Conservation (phyloP, 169 alveolate genomes). For the Fabrea salina region DNA sequence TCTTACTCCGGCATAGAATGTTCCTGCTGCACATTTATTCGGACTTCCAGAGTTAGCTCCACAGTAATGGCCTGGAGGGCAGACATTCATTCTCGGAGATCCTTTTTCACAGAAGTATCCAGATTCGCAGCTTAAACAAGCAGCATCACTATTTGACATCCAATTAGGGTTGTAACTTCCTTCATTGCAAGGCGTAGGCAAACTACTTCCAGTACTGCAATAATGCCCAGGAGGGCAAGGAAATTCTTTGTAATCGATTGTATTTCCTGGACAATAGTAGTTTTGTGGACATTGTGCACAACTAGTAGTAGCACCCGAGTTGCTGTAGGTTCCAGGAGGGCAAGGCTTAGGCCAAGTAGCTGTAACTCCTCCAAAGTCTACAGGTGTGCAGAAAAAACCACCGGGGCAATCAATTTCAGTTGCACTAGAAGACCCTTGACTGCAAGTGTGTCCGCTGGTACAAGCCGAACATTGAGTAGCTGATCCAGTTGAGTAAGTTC, state of each 20-base stretch:
- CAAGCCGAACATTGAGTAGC: not conserved
- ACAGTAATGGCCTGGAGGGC: conserved; percentile 58
- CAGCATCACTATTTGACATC: not conserved
- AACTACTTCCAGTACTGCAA: conserved; percentile 15
- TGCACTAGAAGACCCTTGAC: conserved; percentile 15
- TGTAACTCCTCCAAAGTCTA: not conserved
- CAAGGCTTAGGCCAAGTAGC: conserved; percentile 17
- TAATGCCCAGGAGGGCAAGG: conserved; percentile 31
- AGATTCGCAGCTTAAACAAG: conserved; percentile 35
- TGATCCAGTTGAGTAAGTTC: conserved; percentile 36
- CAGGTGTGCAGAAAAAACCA: not conserved
- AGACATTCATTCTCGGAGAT: conserved; percentile 33
- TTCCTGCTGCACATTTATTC: conserved; percentile 51
- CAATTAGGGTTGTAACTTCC: conserved; percentile 38
- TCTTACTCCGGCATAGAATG: conserved; percentile 59
- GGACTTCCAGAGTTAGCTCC: conserved; percentile 33
- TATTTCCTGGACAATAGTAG: conserved; percentile 25
- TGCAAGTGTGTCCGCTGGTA: not conserved
- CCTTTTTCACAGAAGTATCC: conserved; percentile 62
- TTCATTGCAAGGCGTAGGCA: conserved; percentile 29
- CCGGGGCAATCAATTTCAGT: conserved; percentile 13
- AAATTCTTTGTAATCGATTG: not conserved
- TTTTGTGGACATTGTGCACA: conserved; percentile 5
- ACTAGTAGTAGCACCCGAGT: not conserved
- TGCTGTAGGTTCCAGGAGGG: conserved; percentile 21